phyloP scores from a whole-genome alignment of 768 basidiomycete species.

The Cubamyces lactineus region DNA sequence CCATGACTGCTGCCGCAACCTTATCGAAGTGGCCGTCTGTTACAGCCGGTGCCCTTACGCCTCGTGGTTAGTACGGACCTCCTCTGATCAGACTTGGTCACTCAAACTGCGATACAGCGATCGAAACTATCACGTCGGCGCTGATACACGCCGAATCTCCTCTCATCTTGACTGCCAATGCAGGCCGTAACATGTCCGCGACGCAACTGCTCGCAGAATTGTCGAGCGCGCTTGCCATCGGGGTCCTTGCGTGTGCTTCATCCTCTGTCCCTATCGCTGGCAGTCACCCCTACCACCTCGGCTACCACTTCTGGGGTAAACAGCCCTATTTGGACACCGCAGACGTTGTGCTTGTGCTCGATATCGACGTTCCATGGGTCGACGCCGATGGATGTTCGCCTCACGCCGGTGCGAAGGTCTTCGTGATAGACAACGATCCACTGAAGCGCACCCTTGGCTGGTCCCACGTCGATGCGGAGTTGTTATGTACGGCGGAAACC shows the following conservation, averaged over 20 bases:
- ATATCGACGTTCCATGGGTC: constrained; percentile 70
- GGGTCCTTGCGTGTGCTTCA: constrained; percentile 55
- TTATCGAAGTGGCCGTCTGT: constrained; percentile 55
- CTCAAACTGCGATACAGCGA: constrained; percentile 24
- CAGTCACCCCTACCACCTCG: constrained; percentile 57
- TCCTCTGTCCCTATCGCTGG: constrained; percentile 56
- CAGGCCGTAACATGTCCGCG: constrained; percentile 57
- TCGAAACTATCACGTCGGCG: constrained; percentile 47
- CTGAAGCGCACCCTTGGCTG: constrained; percentile 54
- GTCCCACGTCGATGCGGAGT: constrained; percentile 57
- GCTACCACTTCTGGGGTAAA: constrained; percentile 52
- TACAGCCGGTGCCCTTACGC: constrained; percentile 52
- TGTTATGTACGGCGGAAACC: constrained; percentile 61
- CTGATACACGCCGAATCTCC: constrained; percentile 55
- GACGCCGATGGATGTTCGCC: constrained; percentile 50
- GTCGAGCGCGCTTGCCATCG: constrained; percentile 55
- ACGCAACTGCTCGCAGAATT: constrained; percentile 50
- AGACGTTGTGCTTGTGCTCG: constrained; percentile 68
- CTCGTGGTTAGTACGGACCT: constrained; percentile 32
- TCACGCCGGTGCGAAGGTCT: constrained; percentile 48
- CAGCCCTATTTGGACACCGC: constrained; percentile 52
- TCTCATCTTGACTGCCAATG: constrained; percentile 65
- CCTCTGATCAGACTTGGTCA: neutral
- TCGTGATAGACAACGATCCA: constrained; percentile 66
- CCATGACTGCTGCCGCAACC: constrained; percentile 37